phyloP scores from a whole-genome alignment of 257 asterid genomes.

The Solanum clarkiae region DNA sequence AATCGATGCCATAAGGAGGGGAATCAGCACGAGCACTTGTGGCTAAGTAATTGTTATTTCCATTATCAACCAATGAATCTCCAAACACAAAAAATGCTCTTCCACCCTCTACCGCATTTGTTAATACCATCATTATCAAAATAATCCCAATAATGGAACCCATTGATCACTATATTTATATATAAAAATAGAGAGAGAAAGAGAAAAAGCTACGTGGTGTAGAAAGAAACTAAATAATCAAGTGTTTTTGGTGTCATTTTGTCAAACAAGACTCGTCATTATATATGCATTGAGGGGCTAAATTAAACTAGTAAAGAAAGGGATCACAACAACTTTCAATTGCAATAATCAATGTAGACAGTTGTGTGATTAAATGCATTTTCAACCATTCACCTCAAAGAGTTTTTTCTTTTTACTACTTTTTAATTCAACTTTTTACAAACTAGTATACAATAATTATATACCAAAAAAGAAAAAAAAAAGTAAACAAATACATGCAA shows the following conservation, averaged over 20 bases:
- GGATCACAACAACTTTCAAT: background rate
- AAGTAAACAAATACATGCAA: background rate
- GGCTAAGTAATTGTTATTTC: constrained; percentile 55
- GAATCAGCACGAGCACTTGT: constrained; percentile 70
- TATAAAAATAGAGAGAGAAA: background rate
- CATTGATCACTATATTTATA: constrained; percentile 5
- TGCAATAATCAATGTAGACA: background rate
- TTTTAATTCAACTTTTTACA: background rate
- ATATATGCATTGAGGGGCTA: background rate
- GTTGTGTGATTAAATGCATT: background rate
- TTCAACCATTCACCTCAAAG: background rate
- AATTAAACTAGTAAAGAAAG: background rate
- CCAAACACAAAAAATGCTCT: constrained; percentile 66
- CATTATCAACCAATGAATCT: constrained; percentile 67
- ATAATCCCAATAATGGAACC: background rate
- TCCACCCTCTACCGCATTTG: background rate
- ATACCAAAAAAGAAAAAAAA: no score
- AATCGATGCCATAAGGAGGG: constrained; percentile 74
- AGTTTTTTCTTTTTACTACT: background rate
- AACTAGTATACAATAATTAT: background rate
- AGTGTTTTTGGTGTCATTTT: background rate
- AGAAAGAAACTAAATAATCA: background rate
- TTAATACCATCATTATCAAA: constrained; percentile 2
- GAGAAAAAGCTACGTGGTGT: background rate
- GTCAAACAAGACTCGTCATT: background rate